phyloP scores from a whole-genome alignment of 345 rosid genomes.

The Gynandropsis gynandra region DNA sequence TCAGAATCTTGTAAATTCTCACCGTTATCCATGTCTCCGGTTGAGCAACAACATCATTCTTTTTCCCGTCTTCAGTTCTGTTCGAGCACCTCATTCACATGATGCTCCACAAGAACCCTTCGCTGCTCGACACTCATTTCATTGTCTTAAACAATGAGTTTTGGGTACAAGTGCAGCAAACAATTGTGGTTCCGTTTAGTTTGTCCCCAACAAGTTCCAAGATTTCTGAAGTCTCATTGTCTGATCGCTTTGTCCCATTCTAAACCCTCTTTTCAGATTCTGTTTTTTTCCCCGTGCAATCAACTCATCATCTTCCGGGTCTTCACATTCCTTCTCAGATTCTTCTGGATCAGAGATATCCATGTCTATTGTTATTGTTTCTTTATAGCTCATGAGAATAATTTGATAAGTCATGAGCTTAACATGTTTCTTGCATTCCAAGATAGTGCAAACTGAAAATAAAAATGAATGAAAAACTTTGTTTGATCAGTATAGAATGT shows the following conservation, averaged over 20 bases:
- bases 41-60: conserved; percentile 24
- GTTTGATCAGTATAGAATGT: too few species aligned
- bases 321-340: conserved; percentile 51
- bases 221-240: conserved; percentile 23
- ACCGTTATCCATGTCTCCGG: conserved; percentile 9
- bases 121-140: conserved; percentile 69
- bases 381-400: too few species aligned
- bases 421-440: too few species aligned
- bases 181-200: conserved; percentile 19
- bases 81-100: conserved; percentile 64
- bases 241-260: conserved; percentile 30
- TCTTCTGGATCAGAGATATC: conserved; percentile 84
- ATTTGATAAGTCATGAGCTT: too few species aligned
- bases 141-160: conserved; percentile 61
- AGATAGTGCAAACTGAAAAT: too few species aligned
- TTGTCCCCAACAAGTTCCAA: conserved; percentile 22
- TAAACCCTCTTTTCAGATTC: conserved; percentile 35
- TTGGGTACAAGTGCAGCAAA: conserved; percentile 65
- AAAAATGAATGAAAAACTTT: too few species aligned
- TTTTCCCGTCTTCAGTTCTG: conserved; percentile 25
- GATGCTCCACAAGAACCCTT: conserved; percentile 55
- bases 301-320: conserved; percentile 55
- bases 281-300: conserved; percentile 31
- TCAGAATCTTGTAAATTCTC: conserved; percentile 31
- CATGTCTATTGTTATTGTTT: conserved; percentile 75